These are phyloP conservation scores for Pyrenochaeta sp. DNA, from an alignment of 2,329 filamentous ascomycete species.

Conservation along the genomic window DNA sequence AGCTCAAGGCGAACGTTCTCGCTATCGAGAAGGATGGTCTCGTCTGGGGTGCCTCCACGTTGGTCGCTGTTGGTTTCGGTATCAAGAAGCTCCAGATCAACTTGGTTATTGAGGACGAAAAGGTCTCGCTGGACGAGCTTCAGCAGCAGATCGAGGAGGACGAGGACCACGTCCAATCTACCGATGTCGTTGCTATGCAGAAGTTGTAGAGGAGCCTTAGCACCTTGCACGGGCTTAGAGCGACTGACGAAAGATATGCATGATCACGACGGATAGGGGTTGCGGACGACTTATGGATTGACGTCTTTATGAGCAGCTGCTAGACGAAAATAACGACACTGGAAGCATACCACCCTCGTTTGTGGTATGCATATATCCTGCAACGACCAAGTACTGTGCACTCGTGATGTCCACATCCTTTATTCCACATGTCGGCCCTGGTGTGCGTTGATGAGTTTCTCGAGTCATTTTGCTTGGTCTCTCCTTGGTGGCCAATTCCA, in stretches of 20 bases:
- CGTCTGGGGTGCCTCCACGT: slow-evolving; percentile 91
- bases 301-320: slow-evolving; percentile 43
- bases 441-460: slow-evolving; percentile 6
- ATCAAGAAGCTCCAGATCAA: slow-evolving; percentile 99
- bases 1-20: slow-evolving; percentile 81
- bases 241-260: slow-evolving; percentile 22
- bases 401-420: too few relatives aligned
- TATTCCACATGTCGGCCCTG: slow-evolving; percentile 7
- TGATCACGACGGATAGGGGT: slow-evolving; percentile 32
- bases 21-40: slow-evolving; percentile 91
- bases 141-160: slow-evolving; percentile 84
- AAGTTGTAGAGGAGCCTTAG: slow-evolving; percentile 46
- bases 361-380: slow-evolving; percentile 18
- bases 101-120: slow-evolving; percentile 96
- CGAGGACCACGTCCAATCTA: slow-evolving; percentile 96
- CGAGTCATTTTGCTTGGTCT: too few relatives aligned
- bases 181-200: slow-evolving; percentile 75
- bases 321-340: slow-evolving; percentile 40
- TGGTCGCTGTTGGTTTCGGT: slow-evolving; percentile 91
- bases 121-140: slow-evolving; percentile 86
- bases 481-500: too few relatives aligned
- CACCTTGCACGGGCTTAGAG: slow-evolving; percentile 10
- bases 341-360: slow-evolving; percentile 30
- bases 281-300: slow-evolving; percentile 32
- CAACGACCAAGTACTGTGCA: too few relatives aligned